A percentile compares a stretch with the other conserved stretches of the same genome.
phyloP scores from a whole-genome alignment of 257 asterid genomes.

The Solanum dulcamara region DNA sequence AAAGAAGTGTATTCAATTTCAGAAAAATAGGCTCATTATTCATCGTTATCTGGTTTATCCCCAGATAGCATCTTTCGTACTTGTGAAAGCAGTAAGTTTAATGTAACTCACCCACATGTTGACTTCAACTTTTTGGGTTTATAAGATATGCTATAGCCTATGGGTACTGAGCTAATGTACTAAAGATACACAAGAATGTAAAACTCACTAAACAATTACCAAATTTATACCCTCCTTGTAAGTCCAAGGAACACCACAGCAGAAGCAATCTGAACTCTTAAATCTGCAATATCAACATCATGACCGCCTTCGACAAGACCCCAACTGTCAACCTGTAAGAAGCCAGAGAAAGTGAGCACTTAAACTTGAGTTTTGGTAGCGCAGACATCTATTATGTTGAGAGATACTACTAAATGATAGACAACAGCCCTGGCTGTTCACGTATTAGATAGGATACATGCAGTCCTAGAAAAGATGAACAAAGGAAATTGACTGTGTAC shows the following conservation, averaged over 20 bases:
- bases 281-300: slow-evolving; percentile 92
- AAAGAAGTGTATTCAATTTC: neutral
- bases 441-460: neutral
- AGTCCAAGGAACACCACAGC: slow-evolving; percentile 85
- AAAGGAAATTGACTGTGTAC: neutral
- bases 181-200: neutral
- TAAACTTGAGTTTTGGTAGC: neutral
- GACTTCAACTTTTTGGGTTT: neutral
- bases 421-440: neutral
- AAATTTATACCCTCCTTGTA: slow-evolving; percentile 35
- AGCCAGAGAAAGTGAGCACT: neutral
- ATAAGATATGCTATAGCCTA: neutral
- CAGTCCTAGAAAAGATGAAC: neutral
- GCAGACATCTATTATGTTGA: neutral
- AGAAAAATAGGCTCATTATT: neutral
- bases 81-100: neutral
- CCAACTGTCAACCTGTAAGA: slow-evolving; percentile 46
- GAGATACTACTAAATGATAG: neutral
- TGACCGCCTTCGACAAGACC: slow-evolving; percentile 99
- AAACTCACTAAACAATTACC: neutral
- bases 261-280: slow-evolving; percentile 71
- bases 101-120: neutral
- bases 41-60: neutral
- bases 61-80: neutral
- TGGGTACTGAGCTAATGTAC: neutral